Base-by-base conservation (phyloP, 176 grass and related monocot genomes). In the Carex pumila region DNA sequence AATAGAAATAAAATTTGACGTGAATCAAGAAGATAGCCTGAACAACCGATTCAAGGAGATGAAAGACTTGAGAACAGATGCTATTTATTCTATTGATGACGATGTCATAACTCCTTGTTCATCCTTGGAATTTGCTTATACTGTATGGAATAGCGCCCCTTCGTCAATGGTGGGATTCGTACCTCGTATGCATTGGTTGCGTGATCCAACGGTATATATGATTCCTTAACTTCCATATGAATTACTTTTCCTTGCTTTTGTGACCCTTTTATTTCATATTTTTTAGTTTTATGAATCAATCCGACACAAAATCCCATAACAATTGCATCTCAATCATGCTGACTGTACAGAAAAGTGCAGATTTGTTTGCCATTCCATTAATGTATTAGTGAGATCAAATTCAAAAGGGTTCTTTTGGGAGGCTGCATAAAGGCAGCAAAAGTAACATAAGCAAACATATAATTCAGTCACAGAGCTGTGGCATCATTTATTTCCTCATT, bases 41-140 rank as follows among this genome's bases (percentile, higher is more conserved):
- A 98, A 98, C 86, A 98, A 94, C 58, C 82, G 95, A 81, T 98
- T 98, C 87, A 94, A 87, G 82, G 92, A 91, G 1, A 90, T 93
- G 71, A 70, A 59, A 18, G 92, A 72, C 18, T 83, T 98, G 59
- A 74, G 54, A 32, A 86, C 83, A 21, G 92, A 93, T 70, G 89
- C 92, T 58, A 86, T 98, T 79, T 98, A 94, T 87, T 94, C 95
- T 67, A 90, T 98, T 34, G 95, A 98, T 84, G 95, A 98, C 83
- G 95, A 98, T 90, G 81, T 94, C 72, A 87, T 94, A 70, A 88
- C 91, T 30, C 89, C 91, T 12, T 98, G 95, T 77, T 87, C 91
- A 69, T 85, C 89, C 52, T 77, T 98, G 82, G 82, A 93, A 7
- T 93, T 98, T 83, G 92, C 90, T 66, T 94, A 90, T 60, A 49